Evolutionary conservation across 257 asterid species (phyloP).

Genomic region (Buddleja alternifolia): DNA sequence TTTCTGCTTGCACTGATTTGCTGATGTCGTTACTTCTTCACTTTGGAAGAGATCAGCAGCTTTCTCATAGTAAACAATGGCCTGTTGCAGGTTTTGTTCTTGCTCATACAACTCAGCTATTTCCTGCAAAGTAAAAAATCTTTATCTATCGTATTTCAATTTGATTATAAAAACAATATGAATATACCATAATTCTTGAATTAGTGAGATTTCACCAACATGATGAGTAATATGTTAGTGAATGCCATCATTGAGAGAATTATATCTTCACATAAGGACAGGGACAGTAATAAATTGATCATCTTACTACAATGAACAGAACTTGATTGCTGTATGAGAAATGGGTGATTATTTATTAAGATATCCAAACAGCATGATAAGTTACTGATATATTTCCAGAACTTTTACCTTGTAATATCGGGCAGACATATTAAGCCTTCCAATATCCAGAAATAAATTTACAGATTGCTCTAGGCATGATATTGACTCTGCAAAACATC

Average conservation of each 20-base stretch:
- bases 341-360: neutral
- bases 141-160: slow-evolving; percentile 10
- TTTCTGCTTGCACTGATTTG: slow-evolving; percentile 96
- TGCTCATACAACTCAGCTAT: slow-evolving; percentile 90
- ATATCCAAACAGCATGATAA: neutral
- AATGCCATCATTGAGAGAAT: neutral
- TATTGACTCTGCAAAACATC: slow-evolving; percentile 71
- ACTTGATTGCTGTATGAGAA: slow-evolving; percentile 18
- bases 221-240: neutral
- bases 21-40: slow-evolving; percentile 80
- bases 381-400: slow-evolving; percentile 2
- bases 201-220: slow-evolving; percentile 9
- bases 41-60: slow-evolving; percentile 94
- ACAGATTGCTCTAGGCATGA: slow-evolving; percentile 82
- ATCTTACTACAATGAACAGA: neutral
- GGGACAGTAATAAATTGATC: neutral
- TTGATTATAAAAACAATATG: neutral
- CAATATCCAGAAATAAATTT: slow-evolving; percentile 84
- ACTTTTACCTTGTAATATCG: slow-evolving; percentile 88
- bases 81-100: slow-evolving; percentile 77
- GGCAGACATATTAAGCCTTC: slow-evolving; percentile 93
- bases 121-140: slow-evolving; percentile 57
- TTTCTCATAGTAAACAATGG: slow-evolving; percentile 77
- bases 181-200: neutral
- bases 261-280: neutral